Percentiles rank a stretch among this genome's conserved stretches.
Conservation (phyloP, 441 rosid species). For the Corymbia calophylla region DNA sequence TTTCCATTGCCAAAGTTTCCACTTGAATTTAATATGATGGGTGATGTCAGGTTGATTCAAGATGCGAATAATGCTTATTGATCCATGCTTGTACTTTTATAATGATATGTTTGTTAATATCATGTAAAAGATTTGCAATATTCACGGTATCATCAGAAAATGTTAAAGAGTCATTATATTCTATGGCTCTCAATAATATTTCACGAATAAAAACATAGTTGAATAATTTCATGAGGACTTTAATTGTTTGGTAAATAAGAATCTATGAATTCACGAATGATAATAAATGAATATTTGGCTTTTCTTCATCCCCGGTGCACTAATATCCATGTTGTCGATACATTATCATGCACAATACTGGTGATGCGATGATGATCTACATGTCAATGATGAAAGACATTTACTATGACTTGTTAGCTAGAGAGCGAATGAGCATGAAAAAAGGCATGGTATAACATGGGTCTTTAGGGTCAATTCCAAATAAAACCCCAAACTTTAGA, state of each 20-base stretch:
- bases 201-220: background rate
- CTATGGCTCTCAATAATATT: background rate
- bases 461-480: too few relatives aligned
- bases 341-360: rapidly evolving
- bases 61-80: background rate
- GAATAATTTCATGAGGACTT: background rate
- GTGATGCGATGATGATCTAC: background rate
- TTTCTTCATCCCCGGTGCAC: rapidly evolving
- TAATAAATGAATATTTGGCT: background rate
- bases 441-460: background rate
- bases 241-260: background rate
- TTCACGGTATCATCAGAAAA: background rate
- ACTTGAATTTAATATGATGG: background rate
- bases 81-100: background rate
- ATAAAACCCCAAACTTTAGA: too few relatives aligned
- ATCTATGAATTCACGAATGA: rapidly evolving
- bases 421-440: background rate
- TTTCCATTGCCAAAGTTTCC: background rate
- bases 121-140: background rate
- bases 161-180: background rate
- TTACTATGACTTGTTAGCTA: too few relatives aligned
- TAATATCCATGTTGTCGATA: too few relatives aligned
- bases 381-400: too few relatives aligned
- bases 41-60: background rate
- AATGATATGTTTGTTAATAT: background rate